Conservation (phyloP, 2,329 filamentous ascomycete species). For the Ceratocystis papillata region DNA sequence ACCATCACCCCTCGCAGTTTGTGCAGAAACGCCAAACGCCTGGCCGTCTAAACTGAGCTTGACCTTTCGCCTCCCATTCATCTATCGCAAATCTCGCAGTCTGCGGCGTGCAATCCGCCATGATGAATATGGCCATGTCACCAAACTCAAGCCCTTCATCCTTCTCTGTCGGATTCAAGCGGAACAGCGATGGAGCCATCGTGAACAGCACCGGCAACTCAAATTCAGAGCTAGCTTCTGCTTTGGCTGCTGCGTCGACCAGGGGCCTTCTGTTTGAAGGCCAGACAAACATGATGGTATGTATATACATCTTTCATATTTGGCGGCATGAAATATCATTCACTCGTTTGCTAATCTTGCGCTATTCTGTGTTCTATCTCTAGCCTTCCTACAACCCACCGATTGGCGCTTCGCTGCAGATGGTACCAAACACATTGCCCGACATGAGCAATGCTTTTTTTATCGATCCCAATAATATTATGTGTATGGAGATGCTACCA, state of each 20-base stretch:
- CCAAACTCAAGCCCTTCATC: slow-evolving; percentile 8
- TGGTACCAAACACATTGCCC: not conserved
- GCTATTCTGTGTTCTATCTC: not conserved
- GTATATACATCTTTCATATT: not conserved
- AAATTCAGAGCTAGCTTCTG: not conserved
- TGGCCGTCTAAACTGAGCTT: not conserved
- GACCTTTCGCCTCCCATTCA: not conserved
- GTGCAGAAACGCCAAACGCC: slow-evolving; percentile 17
- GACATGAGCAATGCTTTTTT: not conserved
- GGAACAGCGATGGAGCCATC: slow-evolving; percentile 20
- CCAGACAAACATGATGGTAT: slow-evolving; percentile 12
- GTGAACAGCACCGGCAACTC: not conserved
- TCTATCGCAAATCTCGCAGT: not conserved
- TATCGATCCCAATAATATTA: not conserved
- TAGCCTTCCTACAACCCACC: not conserved
- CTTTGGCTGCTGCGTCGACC: not conserved
- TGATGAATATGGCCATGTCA: slow-evolving; percentile 11
- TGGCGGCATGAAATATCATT: not conserved
- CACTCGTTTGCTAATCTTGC: not conserved
- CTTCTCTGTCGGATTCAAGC: slow-evolving; percentile 20
- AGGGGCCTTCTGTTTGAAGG: not conserved
- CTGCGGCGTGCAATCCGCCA: not conserved
- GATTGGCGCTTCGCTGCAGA: not conserved
- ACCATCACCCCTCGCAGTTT: slow-evolving; percentile 7
- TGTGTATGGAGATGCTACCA: not conserved